phyloP scores from a whole-genome alignment of 2,329 filamentous ascomycete genomes.

The Aspergillus sojae region DNA sequence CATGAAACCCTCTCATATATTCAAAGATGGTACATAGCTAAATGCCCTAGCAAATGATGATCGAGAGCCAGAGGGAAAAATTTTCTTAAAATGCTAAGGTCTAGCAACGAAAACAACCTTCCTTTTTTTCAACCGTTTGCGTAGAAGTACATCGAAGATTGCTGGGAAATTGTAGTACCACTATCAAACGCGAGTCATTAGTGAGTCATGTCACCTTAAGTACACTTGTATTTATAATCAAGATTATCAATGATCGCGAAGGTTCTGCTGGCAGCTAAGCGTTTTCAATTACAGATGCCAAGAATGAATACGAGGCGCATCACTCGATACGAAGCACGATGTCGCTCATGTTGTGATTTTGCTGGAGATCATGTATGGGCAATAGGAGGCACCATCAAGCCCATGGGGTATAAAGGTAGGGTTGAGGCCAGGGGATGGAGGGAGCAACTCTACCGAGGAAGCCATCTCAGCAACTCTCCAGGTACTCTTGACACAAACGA shows the following conservation, averaged over 20 bases:
- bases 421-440: background rate
- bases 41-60: background rate
- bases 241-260: background rate
- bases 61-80: background rate
- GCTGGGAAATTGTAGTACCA: background rate
- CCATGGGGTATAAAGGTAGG: background rate
- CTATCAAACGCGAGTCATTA: background rate
- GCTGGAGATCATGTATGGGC: background rate
- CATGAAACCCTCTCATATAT: background rate
- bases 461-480: background rate
- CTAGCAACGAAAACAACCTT: background rate
- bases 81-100: background rate
- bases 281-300: background rate
- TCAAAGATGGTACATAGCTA: background rate
- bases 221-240: background rate
- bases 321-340: background rate
- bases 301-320: background rate
- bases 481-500: background rate
- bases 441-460: background rate
- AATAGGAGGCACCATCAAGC: background rate
- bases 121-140: background rate
- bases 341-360: background rate
- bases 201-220: background rate
- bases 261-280: background rate
- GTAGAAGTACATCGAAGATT: background rate